phyloP scores from a whole-genome alignment of 2,329 filamentous ascomycete species.

The Lecanoromycetidae sp. region DNA sequence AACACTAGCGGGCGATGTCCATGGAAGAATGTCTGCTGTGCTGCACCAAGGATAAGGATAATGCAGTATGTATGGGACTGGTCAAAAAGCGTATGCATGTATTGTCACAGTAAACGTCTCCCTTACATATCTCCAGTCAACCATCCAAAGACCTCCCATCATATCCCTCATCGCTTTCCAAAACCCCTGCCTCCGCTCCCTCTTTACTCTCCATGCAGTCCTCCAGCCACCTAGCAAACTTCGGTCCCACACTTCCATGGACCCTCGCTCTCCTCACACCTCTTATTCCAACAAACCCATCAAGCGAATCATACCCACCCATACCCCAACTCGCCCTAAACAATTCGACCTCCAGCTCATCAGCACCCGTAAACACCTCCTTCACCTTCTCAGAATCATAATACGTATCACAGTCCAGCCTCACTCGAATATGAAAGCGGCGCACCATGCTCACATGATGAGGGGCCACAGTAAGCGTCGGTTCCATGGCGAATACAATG shows the following conservation, averaged over 20 bases:
- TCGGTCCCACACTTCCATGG: conserved; percentile 20
- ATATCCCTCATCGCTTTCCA: neutral
- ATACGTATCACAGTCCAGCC: conserved; percentile 39
- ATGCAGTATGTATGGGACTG: no score
- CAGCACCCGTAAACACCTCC: conserved; percentile 34
- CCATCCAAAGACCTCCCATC: neutral
- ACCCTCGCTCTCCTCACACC: conserved; percentile 11
- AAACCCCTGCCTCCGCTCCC: neutral
- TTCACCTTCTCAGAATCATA: conserved; percentile 31
- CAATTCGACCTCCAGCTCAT: conserved; percentile 38
- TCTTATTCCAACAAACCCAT: conserved; percentile 7
- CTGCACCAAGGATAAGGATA: no score
- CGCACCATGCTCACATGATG: conserved; percentile 28
- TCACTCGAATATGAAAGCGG: conserved; percentile 34
- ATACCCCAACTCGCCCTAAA: conserved; percentile 36
- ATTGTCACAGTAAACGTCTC: neutral
- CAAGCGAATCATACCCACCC: conserved; percentile 25
- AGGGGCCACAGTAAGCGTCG: conserved; percentile 28
- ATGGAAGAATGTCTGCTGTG: no score
- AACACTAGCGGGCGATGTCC: no score
- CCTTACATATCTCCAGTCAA: neutral
- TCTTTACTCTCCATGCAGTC: neutral
- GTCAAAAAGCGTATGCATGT: neutral
- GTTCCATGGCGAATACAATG: conserved; percentile 31
- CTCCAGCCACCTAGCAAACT: conserved; percentile 13